Conservation (phyloP, 2,329 filamentous ascomycete species). For the Paramyrothecium roridum region DNA sequence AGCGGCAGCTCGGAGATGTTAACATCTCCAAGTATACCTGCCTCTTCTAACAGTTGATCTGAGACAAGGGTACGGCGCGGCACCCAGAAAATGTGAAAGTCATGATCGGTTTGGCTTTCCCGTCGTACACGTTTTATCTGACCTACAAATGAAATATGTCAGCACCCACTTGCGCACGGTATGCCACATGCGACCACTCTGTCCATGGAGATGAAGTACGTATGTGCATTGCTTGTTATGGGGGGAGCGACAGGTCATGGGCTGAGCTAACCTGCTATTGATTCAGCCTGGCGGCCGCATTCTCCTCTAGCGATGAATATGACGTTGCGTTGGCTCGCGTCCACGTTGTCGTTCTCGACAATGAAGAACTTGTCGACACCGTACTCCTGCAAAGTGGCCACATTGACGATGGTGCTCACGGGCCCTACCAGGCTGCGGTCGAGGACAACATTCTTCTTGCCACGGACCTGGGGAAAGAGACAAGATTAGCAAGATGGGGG, state of each 20-base stretch:
- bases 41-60: constrained; percentile 87
- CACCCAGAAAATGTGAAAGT: constrained; percentile 96
- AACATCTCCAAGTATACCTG: constrained; percentile 88
- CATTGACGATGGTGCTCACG: constrained; percentile 88
- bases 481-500: constrained; percentile 4
- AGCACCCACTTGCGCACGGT: constrained; percentile 4
- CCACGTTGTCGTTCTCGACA: constrained; percentile 91
- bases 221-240: too few relatives aligned
- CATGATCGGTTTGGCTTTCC: constrained; percentile 86
- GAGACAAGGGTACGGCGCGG: constrained; percentile 88
- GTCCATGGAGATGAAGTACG: too few relatives aligned
- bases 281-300: constrained; percentile 76
- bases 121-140: constrained; percentile 88
- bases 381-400: constrained; percentile 92
- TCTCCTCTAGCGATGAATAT: constrained; percentile 92
- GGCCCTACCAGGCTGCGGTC: constrained; percentile 88
- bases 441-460: constrained; percentile 97
- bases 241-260: neutral
- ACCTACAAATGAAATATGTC: constrained; percentile 52
- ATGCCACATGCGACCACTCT: too few relatives aligned
- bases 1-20: constrained; percentile 84
- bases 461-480: constrained; percentile 70
- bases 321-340: constrained; percentile 91
- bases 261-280: constrained; percentile 69
- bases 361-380: constrained; percentile 98